A percentile compares a stretch with the other conserved stretches of the same genome.
Evolutionary conservation across 805 yeast species (phyloP).

Genomic region (Metschnikowia lochheadii): DNA sequence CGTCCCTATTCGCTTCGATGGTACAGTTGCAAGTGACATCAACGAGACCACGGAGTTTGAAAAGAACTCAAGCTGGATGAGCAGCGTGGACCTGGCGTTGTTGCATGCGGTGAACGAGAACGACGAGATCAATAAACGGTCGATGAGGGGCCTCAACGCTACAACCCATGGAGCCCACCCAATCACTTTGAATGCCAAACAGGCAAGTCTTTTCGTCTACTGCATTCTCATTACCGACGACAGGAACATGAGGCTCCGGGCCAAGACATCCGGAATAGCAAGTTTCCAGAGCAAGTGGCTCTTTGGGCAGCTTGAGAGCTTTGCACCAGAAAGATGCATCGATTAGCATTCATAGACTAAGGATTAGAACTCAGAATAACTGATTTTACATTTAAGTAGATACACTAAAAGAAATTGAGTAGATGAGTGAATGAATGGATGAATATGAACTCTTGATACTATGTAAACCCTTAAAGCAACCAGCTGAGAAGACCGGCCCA

Average conservation of each 20-base stretch:
- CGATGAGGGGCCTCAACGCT: constrained; percentile 35
- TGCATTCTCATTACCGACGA: constrained; percentile 72
- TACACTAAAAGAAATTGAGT: too few species aligned
- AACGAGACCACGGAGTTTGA: constrained; percentile 74
- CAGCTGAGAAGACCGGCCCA: constrained; percentile 13
- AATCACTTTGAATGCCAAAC: constrained; percentile 27
- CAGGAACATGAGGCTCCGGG: constrained; percentile 63
- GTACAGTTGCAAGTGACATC: constrained; percentile 60
- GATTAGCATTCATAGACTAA: constrained; percentile 24
- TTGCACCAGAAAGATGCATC: constrained; percentile 48
- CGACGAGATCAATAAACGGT: constrained; percentile 37
- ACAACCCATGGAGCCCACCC: constrained; percentile 11
- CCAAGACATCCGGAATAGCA: constrained; percentile 52
- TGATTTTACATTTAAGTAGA: too few species aligned
- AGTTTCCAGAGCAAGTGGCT: constrained; percentile 61
- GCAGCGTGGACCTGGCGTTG: constrained; percentile 67
- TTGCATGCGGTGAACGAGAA: constrained; percentile 46
- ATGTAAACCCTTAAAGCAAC: constrained; percentile 8
- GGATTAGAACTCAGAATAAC: background rate
- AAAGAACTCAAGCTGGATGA: constrained; percentile 67
- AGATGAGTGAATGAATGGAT: too few species aligned
- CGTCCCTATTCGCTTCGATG: constrained; percentile 63
- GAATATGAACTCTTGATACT: too few species aligned
- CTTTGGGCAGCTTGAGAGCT: constrained; percentile 46
- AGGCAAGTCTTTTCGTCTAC: constrained; percentile 46